phyloP scores from a whole-genome alignment of 495 filamentous ascomycete genomes.

The Terfezia boudieri region DNA sequence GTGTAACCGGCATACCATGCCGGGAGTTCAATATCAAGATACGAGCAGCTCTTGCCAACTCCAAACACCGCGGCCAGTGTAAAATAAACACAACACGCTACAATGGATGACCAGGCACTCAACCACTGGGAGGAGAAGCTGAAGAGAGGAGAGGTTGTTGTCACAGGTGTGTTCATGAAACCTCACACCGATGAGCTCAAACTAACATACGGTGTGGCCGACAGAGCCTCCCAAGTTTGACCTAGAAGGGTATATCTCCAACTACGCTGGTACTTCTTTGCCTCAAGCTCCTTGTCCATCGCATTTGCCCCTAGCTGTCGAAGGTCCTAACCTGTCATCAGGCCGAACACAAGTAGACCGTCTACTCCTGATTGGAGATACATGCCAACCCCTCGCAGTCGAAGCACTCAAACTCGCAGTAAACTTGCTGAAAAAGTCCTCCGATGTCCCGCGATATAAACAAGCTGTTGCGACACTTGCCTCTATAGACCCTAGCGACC shows the following conservation, averaged over 20 bases:
- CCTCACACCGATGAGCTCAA: no score
- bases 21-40: no score
- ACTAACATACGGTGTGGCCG: background rate
- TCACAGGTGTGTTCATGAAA: background rate
- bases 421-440: constrained; percentile 51
- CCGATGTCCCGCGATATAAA: constrained; percentile 48
- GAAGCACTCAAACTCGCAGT: constrained; percentile 67
- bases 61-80: background rate
- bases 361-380: constrained; percentile 55
- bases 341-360: constrained; percentile 32
- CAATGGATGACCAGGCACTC: background rate
- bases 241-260: constrained; percentile 73
- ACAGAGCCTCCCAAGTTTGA: constrained; percentile 74
- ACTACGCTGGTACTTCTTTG: constrained; percentile 49
- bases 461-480: constrained; percentile 41
- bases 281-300: background rate
- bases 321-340: background rate
- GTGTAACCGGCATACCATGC: no score
- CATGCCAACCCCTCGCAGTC: constrained; percentile 48
- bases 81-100: background rate
- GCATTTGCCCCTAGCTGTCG: background rate
- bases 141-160: background rate
- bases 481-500: constrained; percentile 40
- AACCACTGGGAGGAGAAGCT: background rate
- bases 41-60: no score